Evolutionary conservation across 2,329 filamentous ascomycete genomes (phyloP), one percentile per base, ranked within the genome.

Genomic region (Xylaria hypoxylon): DNA sequence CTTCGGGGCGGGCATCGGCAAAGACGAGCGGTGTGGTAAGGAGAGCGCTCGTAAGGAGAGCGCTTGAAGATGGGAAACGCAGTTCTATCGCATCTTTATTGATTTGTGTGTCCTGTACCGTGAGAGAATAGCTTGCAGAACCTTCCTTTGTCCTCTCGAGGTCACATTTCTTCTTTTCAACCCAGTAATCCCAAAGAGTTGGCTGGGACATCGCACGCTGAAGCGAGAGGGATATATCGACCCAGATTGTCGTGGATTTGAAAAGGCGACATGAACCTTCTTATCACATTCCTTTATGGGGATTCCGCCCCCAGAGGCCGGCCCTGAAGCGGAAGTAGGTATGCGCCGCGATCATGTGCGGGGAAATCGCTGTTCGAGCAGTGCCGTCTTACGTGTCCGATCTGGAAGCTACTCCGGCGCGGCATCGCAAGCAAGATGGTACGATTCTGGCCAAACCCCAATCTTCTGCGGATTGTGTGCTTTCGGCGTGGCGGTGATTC

Each of bases 231-330:
- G 31, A 5, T 11, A 22, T 44, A 33, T 60, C 15, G 48, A 38
- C 33, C 48, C 11, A 45, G 35, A 52, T 35, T 45, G 13, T 24
- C 28, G n/a, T 35, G 38, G 48, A 44, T 48, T 17, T 31, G 40
- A n/a, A 11, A 22, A 33, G 11, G 6, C 31, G 51, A 26, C 11
- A 33, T 10, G 2, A 35, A 17, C 26, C 6, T 5, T 24, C 22
- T 24, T 35, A 31, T 19, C 38, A 52, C 19, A 62, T 58, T 58
- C 45, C 38, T 57, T 5, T 40, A 57, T 44, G 26, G 26, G 57
- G 10, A 42, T 22, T 2, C 42, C 19, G 5, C 35, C 10, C 48
- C 6, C n/a, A 33, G 26, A 15, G 11, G 10, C 3, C 13, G 31
- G 28, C 11, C 1, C 50, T n/a, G 19, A 58, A 57, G 38, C 38